Evolutionary conservation across 2,329 filamentous ascomycete species (phyloP).

Genomic region (Fusarium clavum): DNA sequence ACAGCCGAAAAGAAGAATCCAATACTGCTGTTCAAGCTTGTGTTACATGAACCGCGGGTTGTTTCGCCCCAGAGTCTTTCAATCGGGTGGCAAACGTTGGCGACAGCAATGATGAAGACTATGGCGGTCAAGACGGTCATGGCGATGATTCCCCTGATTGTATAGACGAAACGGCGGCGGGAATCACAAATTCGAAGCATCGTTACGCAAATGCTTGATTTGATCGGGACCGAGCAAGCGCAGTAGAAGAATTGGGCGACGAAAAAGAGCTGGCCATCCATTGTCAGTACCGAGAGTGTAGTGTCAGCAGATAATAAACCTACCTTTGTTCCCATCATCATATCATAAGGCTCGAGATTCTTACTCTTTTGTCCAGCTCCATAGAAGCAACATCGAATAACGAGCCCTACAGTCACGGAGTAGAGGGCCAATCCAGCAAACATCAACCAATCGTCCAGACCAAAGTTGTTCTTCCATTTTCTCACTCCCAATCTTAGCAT

Average conservation of each 20-base stretch:
- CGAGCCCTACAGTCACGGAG: constrained; percentile 23
- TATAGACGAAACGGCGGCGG: constrained; percentile 28
- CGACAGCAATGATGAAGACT: constrained; percentile 38
- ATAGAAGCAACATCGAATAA: constrained; percentile 36
- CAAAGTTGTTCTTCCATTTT: constrained; percentile 32
- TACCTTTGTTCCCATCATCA: constrained; percentile 39
- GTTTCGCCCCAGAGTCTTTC: constrained; percentile 42
- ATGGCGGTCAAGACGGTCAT: constrained; percentile 23
- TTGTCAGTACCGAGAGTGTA: not conserved
- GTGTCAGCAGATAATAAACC: accelerated
- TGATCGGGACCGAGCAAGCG: constrained; percentile 42
- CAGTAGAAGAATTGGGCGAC: constrained; percentile 40
- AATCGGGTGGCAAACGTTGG: constrained; percentile 44
- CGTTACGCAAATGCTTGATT: constrained; percentile 45
- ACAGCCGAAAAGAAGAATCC: constrained; percentile 45
- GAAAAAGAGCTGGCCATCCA: constrained; percentile 31
- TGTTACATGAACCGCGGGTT: constrained; percentile 31
- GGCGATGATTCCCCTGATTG: constrained; percentile 27
- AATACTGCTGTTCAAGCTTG: constrained; percentile 30
- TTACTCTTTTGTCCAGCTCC: constrained; percentile 29
- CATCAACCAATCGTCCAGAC: constrained; percentile 43
- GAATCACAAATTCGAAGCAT: constrained; percentile 45
- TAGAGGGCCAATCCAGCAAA: constrained; percentile 35
- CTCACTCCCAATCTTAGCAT: constrained; percentile 18
- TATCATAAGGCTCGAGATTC: not conserved